A percentile compares a stretch with the other conserved stretches of the same genome.
Conservation (phyloP, 306 rosid species). For the Vachellia collinsii region DNA sequence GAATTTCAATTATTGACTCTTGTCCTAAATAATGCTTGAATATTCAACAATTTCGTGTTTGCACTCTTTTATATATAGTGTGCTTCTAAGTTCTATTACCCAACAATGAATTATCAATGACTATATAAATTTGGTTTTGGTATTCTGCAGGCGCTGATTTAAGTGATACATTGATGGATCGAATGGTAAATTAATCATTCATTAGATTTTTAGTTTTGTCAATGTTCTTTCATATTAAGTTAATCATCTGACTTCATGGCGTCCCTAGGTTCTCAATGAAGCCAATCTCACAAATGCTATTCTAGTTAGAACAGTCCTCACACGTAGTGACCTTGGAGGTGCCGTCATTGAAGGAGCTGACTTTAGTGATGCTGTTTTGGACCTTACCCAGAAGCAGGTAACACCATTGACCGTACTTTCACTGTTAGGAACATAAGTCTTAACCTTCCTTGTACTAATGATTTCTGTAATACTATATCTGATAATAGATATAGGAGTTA, state of each 20-base stretch:
- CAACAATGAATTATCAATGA: neutral
- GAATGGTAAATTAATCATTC: slow-evolving; percentile 65
- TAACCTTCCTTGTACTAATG: neutral
- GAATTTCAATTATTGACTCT: neutral
- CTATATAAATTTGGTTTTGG: neutral
- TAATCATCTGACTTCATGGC: slow-evolving; percentile 11
- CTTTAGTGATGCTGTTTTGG: slow-evolving; percentile 94
- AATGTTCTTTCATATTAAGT: neutral
- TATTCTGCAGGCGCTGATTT: slow-evolving; percentile 73
- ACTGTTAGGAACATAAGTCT: neutral
- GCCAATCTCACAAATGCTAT: slow-evolving; percentile 88
- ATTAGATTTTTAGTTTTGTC: neutral
- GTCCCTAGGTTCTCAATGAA: slow-evolving; percentile 74
- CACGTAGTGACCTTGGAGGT: slow-evolving; percentile 93
- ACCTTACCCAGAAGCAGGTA: slow-evolving; percentile 83
- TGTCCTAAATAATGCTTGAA: neutral
- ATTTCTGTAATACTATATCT: neutral
- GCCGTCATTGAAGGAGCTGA: slow-evolving; percentile 89
- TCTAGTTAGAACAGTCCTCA: slow-evolving; percentile 82
- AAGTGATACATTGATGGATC: slow-evolving; percentile 97
- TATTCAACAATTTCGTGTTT: neutral
- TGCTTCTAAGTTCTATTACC: slow-evolving; percentile 4
- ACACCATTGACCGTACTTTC: neutral
- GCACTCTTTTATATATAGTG: neutral
- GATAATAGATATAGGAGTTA: too few species aligned